A percentile compares a stretch with the other conserved stretches of the same genome.
phyloP scores from a whole-genome alignment of 306 rosid species.

The Sicyos edulis region DNA sequence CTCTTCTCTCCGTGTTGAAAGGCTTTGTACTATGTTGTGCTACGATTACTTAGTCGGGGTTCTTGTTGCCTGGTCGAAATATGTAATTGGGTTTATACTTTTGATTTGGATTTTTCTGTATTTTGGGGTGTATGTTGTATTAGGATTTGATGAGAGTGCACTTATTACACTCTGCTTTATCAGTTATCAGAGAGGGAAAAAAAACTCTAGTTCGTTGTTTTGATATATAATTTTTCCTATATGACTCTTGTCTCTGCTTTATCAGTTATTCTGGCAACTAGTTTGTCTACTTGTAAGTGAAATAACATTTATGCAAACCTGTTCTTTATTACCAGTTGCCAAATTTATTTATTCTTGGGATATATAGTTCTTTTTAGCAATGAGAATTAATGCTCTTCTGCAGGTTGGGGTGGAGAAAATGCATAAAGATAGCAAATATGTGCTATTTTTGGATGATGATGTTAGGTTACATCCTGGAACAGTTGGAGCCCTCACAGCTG shows the following conservation, averaged over 20 bases:
- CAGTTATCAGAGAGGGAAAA: too few species aligned
- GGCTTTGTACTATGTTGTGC: too few species aligned
- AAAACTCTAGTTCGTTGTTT: neutral
- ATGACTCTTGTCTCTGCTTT: too few species aligned
- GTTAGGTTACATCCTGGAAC: slow-evolving; percentile 96
- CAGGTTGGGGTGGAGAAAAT: slow-evolving; percentile 92
- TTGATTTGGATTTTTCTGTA: too few species aligned
- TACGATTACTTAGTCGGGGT: too few species aligned
- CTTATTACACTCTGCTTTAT: too few species aligned
- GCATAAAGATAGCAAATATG: slow-evolving; percentile 80
- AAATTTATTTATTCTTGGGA: neutral
- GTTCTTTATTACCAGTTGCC: neutral
- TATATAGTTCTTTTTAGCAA: neutral
- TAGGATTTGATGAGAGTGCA: too few species aligned
- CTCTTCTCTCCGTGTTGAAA: too few species aligned
- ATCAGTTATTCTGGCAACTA: neutral
- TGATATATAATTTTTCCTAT: neutral
- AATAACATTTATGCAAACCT: neutral
- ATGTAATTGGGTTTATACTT: too few species aligned
- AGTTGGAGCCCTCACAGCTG: slow-evolving; percentile 69
- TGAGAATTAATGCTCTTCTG: slow-evolving; percentile 18
- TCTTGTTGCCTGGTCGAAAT: too few species aligned
- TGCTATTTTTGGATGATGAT: slow-evolving; percentile 88
- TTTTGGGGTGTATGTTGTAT: too few species aligned
- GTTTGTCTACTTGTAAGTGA: neutral